These are phyloP conservation scores for Geranomyces michiganensis DNA, from an alignment of 192 early-diverging fungal species.

Conservation along the genomic window DNA sequence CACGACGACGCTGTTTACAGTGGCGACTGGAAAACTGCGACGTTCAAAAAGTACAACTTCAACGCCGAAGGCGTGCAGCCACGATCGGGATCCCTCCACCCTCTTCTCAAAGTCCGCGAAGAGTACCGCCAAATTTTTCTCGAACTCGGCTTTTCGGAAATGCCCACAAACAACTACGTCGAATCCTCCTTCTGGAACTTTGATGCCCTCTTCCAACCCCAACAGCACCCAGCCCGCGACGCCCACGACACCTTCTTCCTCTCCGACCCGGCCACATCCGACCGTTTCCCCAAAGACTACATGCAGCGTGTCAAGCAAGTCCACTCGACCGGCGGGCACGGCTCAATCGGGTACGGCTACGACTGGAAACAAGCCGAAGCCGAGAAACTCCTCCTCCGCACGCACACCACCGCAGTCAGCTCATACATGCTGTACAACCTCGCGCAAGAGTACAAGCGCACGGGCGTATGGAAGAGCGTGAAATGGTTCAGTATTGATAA, in stretches of 20 bases:
- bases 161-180: slow-evolving; percentile 97
- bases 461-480: slow-evolving; percentile 83
- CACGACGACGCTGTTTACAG: slow-evolving; percentile 44
- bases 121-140: slow-evolving; percentile 99
- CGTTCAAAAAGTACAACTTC: slow-evolving; percentile 99
- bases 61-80: slow-evolving; percentile 82
- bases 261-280: slow-evolving; percentile 69
- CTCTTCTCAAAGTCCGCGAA: slow-evolving; percentile 98
- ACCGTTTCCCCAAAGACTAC: slow-evolving; percentile 82
- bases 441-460: slow-evolving; percentile 61
- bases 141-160: slow-evolving; percentile 97
- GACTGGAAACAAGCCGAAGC: slow-evolving; percentile 92
- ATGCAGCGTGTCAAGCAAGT: slow-evolving; percentile 89
- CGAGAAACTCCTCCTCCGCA: slow-evolving; percentile 89
- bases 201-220: slow-evolving; percentile 98
- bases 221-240: slow-evolving; percentile 89
- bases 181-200: slow-evolving; percentile 99
- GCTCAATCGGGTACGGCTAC: slow-evolving; percentile 87
- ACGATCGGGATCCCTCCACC: slow-evolving; percentile 88
- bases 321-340: slow-evolving; percentile 92
- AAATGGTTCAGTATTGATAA: slow-evolving; percentile 99
- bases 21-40: slow-evolving; percentile 91
- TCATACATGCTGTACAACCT: slow-evolving; percentile 93
- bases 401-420: slow-evolving; percentile 94
- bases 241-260: slow-evolving; percentile 65